Evolutionary conservation across 306 rosid species (phyloP).

Genomic region (Rosa chinensis): DNA sequence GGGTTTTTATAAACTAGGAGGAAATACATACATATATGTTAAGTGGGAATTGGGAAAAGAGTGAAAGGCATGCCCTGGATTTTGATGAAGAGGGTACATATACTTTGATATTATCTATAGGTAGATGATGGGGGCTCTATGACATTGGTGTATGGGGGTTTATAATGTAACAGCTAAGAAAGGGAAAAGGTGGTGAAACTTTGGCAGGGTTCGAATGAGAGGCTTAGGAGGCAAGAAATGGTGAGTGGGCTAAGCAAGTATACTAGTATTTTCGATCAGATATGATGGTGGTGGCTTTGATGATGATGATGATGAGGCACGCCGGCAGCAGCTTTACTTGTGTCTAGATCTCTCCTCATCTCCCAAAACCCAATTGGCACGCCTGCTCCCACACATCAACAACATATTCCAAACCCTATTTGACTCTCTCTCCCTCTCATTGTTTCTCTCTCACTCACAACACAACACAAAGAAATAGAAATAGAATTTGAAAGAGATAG

Average conservation of each 20-base stretch:
- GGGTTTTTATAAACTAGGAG: slow-evolving; percentile 30
- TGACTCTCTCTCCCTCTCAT: background rate
- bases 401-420: slow-evolving; percentile 5
- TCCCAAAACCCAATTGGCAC: slow-evolving; percentile 62
- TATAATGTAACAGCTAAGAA: slow-evolving; percentile 27
- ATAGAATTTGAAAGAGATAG: background rate
- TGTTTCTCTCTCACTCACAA: background rate
- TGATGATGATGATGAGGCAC: slow-evolving; percentile 63
- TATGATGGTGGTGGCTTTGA: slow-evolving; percentile 64
- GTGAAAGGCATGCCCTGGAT: slow-evolving; percentile 69
- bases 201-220: slow-evolving; percentile 68
- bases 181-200: slow-evolving; percentile 39
- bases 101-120: slow-evolving; percentile 41
- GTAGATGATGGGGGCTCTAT: slow-evolving; percentile 12
- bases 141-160: slow-evolving; percentile 20
- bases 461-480: background rate
- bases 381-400: slow-evolving; percentile 83
- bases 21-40: background rate
- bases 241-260: slow-evolving; percentile 42
- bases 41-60: slow-evolving; percentile 30
- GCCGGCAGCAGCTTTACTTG: slow-evolving; percentile 88
- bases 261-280: slow-evolving; percentile 15
- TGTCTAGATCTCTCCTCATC: slow-evolving; percentile 35
- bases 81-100: slow-evolving; percentile 42
- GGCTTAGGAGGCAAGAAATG: slow-evolving; percentile 66